Evolutionary conservation across 2,329 filamentous ascomycete species (phyloP), one percentile per base, ranked within the genome.

Genomic region (Sclerotinia sclerotiorum): DNA sequence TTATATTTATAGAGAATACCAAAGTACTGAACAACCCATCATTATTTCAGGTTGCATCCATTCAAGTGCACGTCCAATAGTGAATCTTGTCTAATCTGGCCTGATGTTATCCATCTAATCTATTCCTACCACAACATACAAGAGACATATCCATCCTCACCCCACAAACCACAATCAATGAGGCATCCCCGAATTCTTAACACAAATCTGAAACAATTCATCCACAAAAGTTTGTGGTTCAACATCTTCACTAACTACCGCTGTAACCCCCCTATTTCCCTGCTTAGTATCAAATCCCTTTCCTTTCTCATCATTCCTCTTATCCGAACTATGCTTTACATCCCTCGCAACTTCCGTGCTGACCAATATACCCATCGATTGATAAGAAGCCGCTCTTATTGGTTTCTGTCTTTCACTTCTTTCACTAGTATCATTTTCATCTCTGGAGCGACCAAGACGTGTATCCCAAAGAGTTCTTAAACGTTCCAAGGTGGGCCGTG

Each of bases 201-300:
- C 67, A 56, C 67, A 68, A 56, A 65, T 65, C 19, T 57, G 49
- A n/a, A 68, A 68, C n/a, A 68, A 57, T 32, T 68, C 60, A 58
- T 68, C 67, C 42, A 65, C 67, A 65, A 68, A 68, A 13, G 67
- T 68, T 21, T 35, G 60, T 15, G 60, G 60, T n/a, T 68, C 67
- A 13, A 65, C 60, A 51, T 68, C 65, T n/a, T 62, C 65, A 24
- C 24, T 48, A 4, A 46, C 65, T 8, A 44, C 21, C 24, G 65
- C 57, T 10, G 57, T 63, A 27, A 68, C 65, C 8, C 65, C 65
- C 4, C 51, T 44, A 39, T 52, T 46, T 21, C 52, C 42, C 35
- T 52, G 44, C 27, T 24, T 63, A 5, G 8, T 48, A 1, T 67
- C 57, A 17, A 63, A 63, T 0, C 65, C 57, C 19, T 32, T 42